These are phyloP conservation scores for Quercus aquifolioides DNA, from an alignment of 306 rosid species.

Conservation along the genomic window DNA sequence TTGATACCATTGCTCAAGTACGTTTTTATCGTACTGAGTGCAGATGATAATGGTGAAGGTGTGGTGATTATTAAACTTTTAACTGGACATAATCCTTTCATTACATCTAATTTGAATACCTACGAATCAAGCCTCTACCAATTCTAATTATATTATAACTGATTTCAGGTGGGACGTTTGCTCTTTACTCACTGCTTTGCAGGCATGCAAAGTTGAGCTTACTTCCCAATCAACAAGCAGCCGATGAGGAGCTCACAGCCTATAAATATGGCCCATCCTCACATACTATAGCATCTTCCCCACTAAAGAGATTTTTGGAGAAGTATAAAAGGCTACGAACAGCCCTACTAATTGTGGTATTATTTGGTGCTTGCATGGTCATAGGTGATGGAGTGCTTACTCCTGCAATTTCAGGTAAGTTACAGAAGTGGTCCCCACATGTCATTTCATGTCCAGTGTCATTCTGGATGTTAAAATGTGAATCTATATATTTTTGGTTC, in stretches of 20 bases:
- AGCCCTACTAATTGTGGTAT: slow-evolving; percentile 63
- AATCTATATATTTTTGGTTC: not conserved
- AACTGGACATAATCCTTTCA: not conserved
- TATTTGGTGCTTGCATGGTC: slow-evolving; percentile 89
- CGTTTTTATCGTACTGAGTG: slow-evolving; percentile 71
- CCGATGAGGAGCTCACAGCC: slow-evolving; percentile 81
- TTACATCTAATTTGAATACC: not conserved
- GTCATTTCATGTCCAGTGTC: not conserved
- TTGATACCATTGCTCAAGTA: slow-evolving; percentile 71
- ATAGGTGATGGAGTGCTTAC: slow-evolving; percentile 88
- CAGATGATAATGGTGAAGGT: slow-evolving; percentile 91
- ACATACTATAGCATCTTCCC: slow-evolving; percentile 42
- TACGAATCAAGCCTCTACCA: slow-evolving; percentile 3
- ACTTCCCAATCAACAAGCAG: slow-evolving; percentile 91
- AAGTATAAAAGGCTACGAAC: slow-evolving; percentile 69
- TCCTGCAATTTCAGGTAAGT: slow-evolving; percentile 84
- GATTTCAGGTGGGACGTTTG: slow-evolving; percentile 78
- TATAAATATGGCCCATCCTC: slow-evolving; percentile 81
- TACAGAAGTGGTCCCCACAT: not conserved
- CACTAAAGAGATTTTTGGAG: slow-evolving; percentile 70
- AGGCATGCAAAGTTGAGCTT: slow-evolving; percentile 81
- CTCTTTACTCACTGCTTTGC: slow-evolving; percentile 81
- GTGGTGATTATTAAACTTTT: slow-evolving; percentile 7
- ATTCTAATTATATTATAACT: slow-evolving; percentile 20
- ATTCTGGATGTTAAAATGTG: not conserved